Base-by-base conservation (phyloP, 768 basidiomycete species). In the Sporobolomyces pararoseus region DNA sequence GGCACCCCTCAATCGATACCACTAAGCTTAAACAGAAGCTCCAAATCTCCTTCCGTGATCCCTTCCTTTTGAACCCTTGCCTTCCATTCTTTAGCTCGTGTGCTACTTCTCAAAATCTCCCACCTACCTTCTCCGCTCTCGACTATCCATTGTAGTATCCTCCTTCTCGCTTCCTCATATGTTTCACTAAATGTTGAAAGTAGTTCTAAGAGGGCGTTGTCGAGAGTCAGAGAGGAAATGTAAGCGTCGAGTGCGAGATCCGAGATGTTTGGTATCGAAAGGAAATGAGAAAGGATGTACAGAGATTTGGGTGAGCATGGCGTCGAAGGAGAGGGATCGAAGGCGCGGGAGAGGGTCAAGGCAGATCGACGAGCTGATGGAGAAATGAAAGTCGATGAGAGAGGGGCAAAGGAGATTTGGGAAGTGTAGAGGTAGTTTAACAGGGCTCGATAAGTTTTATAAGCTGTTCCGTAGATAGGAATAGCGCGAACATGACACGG, bases 231-330 rank as follows among this genome's bases (percentile, higher is more conserved):
- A 4, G 16, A 25, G 4, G 29, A 25, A 1, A 23, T 1, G 21
- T 65, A 53, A 16, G 50, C 63, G 2, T 50, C 29, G 59, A 71
- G 64, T 14, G 53, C 46, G 34, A 34, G 44, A 0, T 12, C 1
- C 0, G 19, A 6, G 5, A 66, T 53, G 0, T 42, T 21, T 5
- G 51, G 59, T 17, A 63, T 66, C 31, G 65, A 65, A 35, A 71
- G 70, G 53, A 71, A 66, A 32, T 71, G 70, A 2, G 70, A 46
- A 53, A 71, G 64, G 52, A 37, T 42, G 54, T 66, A 71, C 16
- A 71, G 32, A 16, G 64, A 50, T n/a, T 63, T 62, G 3, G 70
- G 65, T 0, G 70, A 71, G 59, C 64, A 27, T 5, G 58, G 63
- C 2, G 7, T 6, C 3, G 63, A 63, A 1, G 16, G 42, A 23